Evolutionary conservation across 176 grass and related monocot genomes (phyloP).

Genomic region (Elaeis guineensis): DNA sequence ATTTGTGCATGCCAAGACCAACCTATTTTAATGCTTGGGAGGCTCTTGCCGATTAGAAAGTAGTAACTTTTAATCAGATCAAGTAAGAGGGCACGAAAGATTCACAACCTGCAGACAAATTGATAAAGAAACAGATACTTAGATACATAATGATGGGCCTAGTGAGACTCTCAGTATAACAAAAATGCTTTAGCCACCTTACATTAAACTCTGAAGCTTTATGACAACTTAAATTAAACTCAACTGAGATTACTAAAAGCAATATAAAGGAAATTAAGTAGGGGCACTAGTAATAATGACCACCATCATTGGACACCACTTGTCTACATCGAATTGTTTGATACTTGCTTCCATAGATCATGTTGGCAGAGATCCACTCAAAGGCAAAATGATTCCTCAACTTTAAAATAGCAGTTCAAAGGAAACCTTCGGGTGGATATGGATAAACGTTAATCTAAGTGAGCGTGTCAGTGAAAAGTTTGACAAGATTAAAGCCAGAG

Average conservation of each 20-base stretch:
- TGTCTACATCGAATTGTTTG: background rate
- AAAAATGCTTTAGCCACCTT: conserved; percentile 7
- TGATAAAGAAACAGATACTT: background rate
- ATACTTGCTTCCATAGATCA: background rate
- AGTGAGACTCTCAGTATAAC: background rate
- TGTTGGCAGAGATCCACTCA: background rate
- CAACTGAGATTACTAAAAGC: too few species aligned
- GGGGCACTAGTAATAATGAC: background rate
- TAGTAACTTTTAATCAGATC: too few species aligned
- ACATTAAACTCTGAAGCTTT: too few species aligned
- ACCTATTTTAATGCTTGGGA: too few species aligned
- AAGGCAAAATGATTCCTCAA: conserved; percentile 10
- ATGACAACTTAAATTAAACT: too few species aligned
- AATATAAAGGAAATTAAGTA: too few species aligned
- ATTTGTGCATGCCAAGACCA: too few species aligned
- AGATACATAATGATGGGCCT: background rate
- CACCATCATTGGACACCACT: conserved; percentile 12
- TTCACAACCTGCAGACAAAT: background rate
- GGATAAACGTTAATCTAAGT: conserved; percentile 9
- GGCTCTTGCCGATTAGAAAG: too few species aligned
- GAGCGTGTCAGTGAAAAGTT: conserved; percentile 1
- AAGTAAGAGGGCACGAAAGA: too few species aligned
- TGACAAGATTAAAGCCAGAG: background rate
- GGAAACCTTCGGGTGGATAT: background rate
- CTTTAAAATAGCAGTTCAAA: background rate